A percentile compares a stretch with the other conserved stretches of the same genome.
phyloP scores from a whole-genome alignment of 768 basidiomycete genomes.

The Amanita pallidorosea region DNA sequence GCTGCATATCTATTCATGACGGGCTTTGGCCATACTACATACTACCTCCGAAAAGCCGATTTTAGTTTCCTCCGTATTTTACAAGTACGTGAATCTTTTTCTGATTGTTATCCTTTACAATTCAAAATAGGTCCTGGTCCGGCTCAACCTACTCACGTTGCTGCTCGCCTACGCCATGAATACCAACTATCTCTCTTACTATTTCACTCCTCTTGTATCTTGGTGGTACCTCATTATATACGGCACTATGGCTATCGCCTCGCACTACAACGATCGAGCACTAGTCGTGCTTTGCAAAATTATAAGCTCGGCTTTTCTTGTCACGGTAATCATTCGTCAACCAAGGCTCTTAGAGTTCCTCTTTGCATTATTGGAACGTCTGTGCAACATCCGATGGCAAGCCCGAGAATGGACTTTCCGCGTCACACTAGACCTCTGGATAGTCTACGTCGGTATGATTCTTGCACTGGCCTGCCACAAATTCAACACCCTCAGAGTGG shows the following conservation, averaged over 20 bases:
- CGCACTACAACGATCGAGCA: slow-evolving; percentile 61
- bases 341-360: slow-evolving; percentile 50
- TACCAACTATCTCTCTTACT: slow-evolving; percentile 85
- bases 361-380: slow-evolving; percentile 51
- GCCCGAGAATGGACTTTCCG: slow-evolving; percentile 85
- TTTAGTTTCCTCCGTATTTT: slow-evolving; percentile 72
- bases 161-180: slow-evolving; percentile 84
- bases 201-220: slow-evolving; percentile 84
- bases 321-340: slow-evolving; percentile 59
- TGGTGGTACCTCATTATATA: slow-evolving; percentile 89
- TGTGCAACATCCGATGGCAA: slow-evolving; percentile 76
- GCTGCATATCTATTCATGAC: slow-evolving; percentile 91
- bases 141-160: slow-evolving; percentile 77
- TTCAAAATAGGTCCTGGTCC: slow-evolving; percentile 50
- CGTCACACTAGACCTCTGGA: slow-evolving; percentile 80
- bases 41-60: slow-evolving; percentile 84
- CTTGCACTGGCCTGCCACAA: slow-evolving; percentile 65
- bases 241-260: slow-evolving; percentile 61
- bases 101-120: slow-evolving; percentile 1
- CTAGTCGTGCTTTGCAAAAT: slow-evolving; percentile 66
- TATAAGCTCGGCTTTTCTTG: slow-evolving; percentile 44
- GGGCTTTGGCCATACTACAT: slow-evolving; percentile 84
- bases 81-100: slow-evolving; percentile 33
- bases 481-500: slow-evolving; percentile 58
- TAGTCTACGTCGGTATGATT: slow-evolving; percentile 83